Base-by-base conservation (phyloP, 2,329 filamentous ascomycete genomes). In the Rhexocercosporidium sp. region DNA sequence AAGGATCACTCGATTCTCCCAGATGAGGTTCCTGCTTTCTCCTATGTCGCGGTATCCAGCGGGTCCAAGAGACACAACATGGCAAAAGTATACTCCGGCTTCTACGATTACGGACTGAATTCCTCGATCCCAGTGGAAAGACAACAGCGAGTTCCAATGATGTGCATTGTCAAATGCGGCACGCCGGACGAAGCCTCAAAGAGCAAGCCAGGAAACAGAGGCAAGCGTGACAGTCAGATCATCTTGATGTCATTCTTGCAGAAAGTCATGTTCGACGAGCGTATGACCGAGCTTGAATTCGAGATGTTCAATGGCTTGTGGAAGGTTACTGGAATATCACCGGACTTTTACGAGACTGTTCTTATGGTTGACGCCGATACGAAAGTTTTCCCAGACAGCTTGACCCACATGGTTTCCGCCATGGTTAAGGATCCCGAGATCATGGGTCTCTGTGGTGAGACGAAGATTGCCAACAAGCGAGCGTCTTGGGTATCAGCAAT, bases 191-290 rank as follows among this genome's bases (percentile, higher is more conserved):
- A 99, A 81, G 86, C 88, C 37, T 84, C 81, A 47, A 91, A 91
- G 74, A 86, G 91, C 66, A 99, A 99, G 81, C 93, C 96, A 14
- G 96, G 96, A 75, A 99, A 99, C 81, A 89, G 96, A 81, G 96
- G 96, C 81, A 99, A 99, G 85, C 93, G 96, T 78, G 96, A 99
- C 85, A 97, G 93, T 83, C 96, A 99, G 80, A 97, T 99, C 77
- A 96, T 99, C 74, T 86, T 99, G 72, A 99, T 99, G 96, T 97
- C 94, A 5, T 99, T 99, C 86, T 83, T 99, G 73, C 96, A 99
- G 78, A 99, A 99, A 83, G 96, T 99, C 77, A 99, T 99, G 96
- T 99, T 99, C 76, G 96, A 99, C 78, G 96, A 99, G 82, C 92
- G 96, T 69, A 99, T 99, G 96, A 99, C 96, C 20, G 95, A 99